Percentiles rank a stretch among this genome's conserved stretches.
Conservation (phyloP, 164 flowering plant genomes). For the Chloranthus sessilifolius region DNA sequence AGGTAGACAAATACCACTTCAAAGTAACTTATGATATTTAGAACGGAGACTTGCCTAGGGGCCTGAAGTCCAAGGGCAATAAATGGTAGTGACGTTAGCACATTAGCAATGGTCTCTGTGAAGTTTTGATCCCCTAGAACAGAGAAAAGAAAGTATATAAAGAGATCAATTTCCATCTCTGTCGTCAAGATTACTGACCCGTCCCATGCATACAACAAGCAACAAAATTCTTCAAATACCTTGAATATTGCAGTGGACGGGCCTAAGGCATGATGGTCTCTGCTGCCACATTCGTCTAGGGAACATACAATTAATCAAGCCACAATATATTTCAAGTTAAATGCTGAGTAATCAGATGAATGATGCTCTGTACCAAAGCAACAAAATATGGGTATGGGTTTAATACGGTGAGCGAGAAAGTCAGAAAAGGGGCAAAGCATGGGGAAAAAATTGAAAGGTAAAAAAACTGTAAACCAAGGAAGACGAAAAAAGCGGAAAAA, state of each 20-base stretch:
- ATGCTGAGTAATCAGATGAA: no score
- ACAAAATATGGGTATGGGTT: no score
- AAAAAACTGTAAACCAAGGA: no score
- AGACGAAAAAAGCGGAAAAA: no score
- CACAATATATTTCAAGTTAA: no score
- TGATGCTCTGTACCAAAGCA: no score
- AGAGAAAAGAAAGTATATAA: conserved; percentile 2
- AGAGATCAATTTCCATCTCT: not conserved
- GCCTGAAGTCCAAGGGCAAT: conserved; percentile 81
- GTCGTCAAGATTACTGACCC: not conserved
- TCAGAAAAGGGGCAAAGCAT: no score
- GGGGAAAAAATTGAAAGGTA: no score
- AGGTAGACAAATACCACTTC: not conserved
- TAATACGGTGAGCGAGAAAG: no score
- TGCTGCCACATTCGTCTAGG: conserved; percentile 72
- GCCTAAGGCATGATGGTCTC: conserved; percentile 72
- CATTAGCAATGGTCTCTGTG: conserved; percentile 74
- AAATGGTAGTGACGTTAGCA: conserved; percentile 89
- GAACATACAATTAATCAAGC: not conserved
- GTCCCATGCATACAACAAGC: not conserved
- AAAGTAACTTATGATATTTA: not conserved
- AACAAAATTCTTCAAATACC: conserved; percentile 34
- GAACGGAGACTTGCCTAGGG: conserved; percentile 51
- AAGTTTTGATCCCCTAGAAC: conserved; percentile 53
- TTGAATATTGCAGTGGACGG: conserved; percentile 41